Evolutionary conservation across 2,329 filamentous ascomycete species (phyloP), one percentile per base, ranked within the genome.

Genomic region (Epichloe sylvatica): DNA sequence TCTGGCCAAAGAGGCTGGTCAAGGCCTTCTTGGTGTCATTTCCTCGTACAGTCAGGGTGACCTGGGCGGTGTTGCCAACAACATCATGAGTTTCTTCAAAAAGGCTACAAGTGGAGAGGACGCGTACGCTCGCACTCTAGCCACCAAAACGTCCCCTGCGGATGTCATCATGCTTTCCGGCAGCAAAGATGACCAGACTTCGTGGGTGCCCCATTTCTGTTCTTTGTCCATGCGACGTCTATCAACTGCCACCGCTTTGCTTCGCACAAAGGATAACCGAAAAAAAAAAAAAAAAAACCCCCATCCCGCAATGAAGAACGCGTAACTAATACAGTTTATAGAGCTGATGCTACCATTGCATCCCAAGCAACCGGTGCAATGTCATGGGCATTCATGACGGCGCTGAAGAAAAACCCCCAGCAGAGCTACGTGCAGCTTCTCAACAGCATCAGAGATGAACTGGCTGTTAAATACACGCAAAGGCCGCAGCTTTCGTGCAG

Each of bases 141-240:
- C 84, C 56, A 96, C 91, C 40, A 96, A 95, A 75, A 96, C 91
- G 11, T 92, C 86, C 45, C 85, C 90, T 1, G 92, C 92, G 42
- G 92, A 97, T 66, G 91, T 98, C 42, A 78, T 97, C 64, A 96
- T 97, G 88, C 92, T 90, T 80, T 94, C 88, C 49, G 92, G 92
- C 50, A 94, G 87, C 72, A 97, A 97, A 67, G 92, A 97, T 63
- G 81, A 86, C 57, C 92, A 98, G 70, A 98, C 91, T 60, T 90
- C 85, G 82, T 88, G 73, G 70, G 84, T 81, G 60, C 55, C 52
- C 54, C 63, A 57, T 51, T 53, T 53, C 40, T 50, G 54, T 7
- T 23, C 4, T 13, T 47, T 41, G 7, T 12, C 17, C 35, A 3
- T 39, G 4, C 21, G 23, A 39, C 35, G 8, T 46, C 15, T 34